These are phyloP conservation scores for Skeletonema potamos DNA, from an alignment of 108 stramenopile genomes.

Conservation along the genomic window DNA sequence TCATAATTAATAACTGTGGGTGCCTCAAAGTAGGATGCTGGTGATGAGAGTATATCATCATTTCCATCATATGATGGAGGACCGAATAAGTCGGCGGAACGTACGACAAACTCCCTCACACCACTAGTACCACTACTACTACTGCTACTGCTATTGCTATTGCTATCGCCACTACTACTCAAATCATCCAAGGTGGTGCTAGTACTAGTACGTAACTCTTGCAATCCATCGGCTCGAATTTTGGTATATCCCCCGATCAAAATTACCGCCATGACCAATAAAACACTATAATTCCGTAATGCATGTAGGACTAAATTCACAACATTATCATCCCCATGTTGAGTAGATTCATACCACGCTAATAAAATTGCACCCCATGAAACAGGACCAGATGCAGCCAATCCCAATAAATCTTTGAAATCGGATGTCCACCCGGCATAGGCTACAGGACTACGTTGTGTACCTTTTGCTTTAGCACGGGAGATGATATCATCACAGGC, in stretches of 20 bases:
- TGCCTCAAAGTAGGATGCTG: slow-evolving; percentile 69
- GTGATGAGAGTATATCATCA: not conserved
- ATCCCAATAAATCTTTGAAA: slow-evolving; percentile 65
- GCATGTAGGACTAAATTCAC: slow-evolving; percentile 60
- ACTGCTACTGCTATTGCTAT: slow-evolving; percentile 22
- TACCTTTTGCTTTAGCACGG: slow-evolving; percentile 46
- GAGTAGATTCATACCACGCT: slow-evolving; percentile 69
- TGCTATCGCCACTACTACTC: not conserved
- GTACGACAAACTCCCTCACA: slow-evolving; percentile 52
- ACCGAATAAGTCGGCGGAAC: slow-evolving; percentile 54
- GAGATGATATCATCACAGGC: slow-evolving; percentile 61
- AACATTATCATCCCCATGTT: not conserved
- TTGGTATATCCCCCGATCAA: slow-evolving; percentile 53
- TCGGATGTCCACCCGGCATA: slow-evolving; percentile 71
- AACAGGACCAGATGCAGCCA: slow-evolving; percentile 73
- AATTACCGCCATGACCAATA: slow-evolving; percentile 47
- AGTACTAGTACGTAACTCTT: slow-evolving; percentile 62
- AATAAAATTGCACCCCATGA: slow-evolving; percentile 61
- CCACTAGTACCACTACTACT: slow-evolving; percentile 24
- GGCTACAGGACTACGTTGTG: slow-evolving; percentile 68
- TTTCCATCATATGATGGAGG: not conserved
- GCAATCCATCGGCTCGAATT: slow-evolving; percentile 54
- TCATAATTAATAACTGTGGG: slow-evolving; percentile 80
- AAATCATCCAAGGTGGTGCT: slow-evolving; percentile 76
- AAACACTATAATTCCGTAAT: slow-evolving; percentile 58